A percentile compares a stretch with the other conserved stretches of the same genome.
Evolutionary conservation across 2,329 filamentous ascomycete genomes (phyloP).

Genomic region (Metarhizium rileyi): DNA sequence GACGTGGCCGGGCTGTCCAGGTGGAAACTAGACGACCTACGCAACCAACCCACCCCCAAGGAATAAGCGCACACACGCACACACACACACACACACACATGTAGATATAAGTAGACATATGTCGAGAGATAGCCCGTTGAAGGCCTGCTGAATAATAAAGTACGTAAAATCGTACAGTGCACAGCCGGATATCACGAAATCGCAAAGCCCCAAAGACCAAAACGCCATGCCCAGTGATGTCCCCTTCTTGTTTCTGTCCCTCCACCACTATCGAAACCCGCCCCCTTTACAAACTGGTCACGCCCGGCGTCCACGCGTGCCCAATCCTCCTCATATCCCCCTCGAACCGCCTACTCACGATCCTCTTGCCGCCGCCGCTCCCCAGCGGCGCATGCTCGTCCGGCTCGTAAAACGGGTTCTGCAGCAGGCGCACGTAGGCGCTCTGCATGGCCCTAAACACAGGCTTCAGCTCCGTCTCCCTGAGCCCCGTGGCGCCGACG

Average conservation of each 20-base stretch:
- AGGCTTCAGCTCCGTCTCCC: slow-evolving; percentile 80
- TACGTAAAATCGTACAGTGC: background rate
- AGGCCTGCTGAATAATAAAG: too few relatives aligned
- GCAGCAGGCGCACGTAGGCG: slow-evolving; percentile 79
- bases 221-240: slow-evolving; percentile 15
- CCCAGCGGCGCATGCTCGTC: slow-evolving; percentile 63
- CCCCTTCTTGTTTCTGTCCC: background rate
- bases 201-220: slow-evolving; percentile 1
- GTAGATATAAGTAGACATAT: too few relatives aligned
- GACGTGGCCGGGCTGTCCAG: slow-evolving; percentile 30
- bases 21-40: slow-evolving; percentile 26
- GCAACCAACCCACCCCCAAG: slow-evolving; percentile 13
- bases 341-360: slow-evolving; percentile 71
- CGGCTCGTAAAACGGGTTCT: slow-evolving; percentile 92
- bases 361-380: slow-evolving; percentile 53
- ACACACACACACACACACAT: background rate
- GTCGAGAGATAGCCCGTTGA: too few relatives aligned
- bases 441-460: slow-evolving; percentile 87
- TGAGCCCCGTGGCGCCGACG: slow-evolving; percentile 57
- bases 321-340: slow-evolving; percentile 80
- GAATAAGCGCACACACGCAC: background rate
- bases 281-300: slow-evolving; percentile 43
- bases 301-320: slow-evolving; percentile 70
- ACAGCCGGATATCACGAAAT: background rate
- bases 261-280: background rate